phyloP scores from a whole-genome alignment of 1,284 basidiomycete genomes.

The Athelia sp. region DNA sequence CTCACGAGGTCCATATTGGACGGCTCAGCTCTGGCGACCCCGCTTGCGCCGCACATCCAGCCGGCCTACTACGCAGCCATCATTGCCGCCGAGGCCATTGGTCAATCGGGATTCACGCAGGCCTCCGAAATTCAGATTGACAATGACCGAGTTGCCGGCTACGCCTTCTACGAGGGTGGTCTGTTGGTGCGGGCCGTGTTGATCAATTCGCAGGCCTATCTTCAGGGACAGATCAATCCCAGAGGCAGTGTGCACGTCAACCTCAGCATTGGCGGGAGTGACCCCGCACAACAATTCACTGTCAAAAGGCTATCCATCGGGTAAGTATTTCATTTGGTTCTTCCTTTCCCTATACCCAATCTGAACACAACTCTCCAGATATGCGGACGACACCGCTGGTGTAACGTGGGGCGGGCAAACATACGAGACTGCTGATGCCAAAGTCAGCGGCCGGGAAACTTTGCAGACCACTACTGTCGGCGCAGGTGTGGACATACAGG shows the following conservation, averaged over 20 bases:
- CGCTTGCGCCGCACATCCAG: slow-evolving; percentile 18
- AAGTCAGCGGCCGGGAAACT: not conserved
- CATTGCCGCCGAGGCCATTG: slow-evolving; percentile 18
- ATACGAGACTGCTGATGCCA: not conserved
- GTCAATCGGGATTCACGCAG: slow-evolving; percentile 26
- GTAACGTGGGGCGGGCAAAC: not conserved
- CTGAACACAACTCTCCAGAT: no score
- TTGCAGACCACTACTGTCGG: not conserved
- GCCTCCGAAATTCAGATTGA: slow-evolving; percentile 49
- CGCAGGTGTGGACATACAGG: not conserved
- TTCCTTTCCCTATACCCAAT: no score
- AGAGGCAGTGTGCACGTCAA: slow-evolving; percentile 40
- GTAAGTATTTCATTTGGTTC: slow-evolving; percentile 31
- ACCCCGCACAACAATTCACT: slow-evolving; percentile 18
- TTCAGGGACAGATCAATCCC: slow-evolving; percentile 28
- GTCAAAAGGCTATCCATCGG: slow-evolving; percentile 42
- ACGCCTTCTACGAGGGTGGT: slow-evolving; percentile 52
- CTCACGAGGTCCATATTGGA: slow-evolving; percentile 14
- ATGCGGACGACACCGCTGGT: not conserved
- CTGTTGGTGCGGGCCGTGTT: slow-evolving; percentile 46
- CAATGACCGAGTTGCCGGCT: slow-evolving; percentile 50
- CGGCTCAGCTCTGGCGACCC: slow-evolving; percentile 11
- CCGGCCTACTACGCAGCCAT: slow-evolving; percentile 17
- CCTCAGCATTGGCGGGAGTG: slow-evolving; percentile 8
- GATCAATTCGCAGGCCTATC: slow-evolving; percentile 52